Conservation (phyloP, 768 basidiomycete genomes). For the Macrolepiota albuminosa region DNA sequence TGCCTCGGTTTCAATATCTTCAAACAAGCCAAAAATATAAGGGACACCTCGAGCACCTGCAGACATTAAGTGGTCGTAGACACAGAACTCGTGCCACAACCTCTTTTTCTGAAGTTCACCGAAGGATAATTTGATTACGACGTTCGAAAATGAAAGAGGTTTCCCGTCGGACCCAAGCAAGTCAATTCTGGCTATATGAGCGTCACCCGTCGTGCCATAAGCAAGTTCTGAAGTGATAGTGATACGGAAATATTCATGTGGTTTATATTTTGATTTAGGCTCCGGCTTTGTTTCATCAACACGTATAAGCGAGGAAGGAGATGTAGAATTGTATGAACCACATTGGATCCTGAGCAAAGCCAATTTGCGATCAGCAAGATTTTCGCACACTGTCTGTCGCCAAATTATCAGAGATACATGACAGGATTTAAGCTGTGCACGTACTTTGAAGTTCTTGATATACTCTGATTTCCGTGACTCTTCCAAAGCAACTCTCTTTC, state of each 20-base stretch:
- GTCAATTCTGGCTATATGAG: background rate
- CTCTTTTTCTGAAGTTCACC: background rate
- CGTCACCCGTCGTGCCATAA: background rate
- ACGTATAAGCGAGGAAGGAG: constrained; percentile 11
- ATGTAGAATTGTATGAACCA: constrained; percentile 7
- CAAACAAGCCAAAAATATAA: background rate
- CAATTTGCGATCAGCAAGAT: background rate
- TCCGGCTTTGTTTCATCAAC: background rate
- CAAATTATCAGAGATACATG: background rate
- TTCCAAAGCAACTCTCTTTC: background rate
- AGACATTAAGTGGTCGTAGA: constrained; percentile 9
- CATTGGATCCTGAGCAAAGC: constrained; percentile 1
- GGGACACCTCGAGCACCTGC: background rate
- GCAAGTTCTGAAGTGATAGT: background rate
- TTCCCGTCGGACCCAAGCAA: background rate
- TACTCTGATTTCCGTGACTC: background rate
- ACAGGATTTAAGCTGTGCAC: background rate
- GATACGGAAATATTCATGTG: background rate
- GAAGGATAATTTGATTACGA: constrained; percentile 15
- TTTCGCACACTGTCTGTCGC: background rate
- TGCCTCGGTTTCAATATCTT: constrained; percentile 3
- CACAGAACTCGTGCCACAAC: constrained; percentile 11
- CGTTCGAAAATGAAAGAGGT: background rate
- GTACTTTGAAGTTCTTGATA: background rate
- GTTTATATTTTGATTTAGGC: background rate